Percentiles rank a stretch among this genome's conserved stretches.
Conservation (phyloP, 805 yeast species). For the Metschnikowia rubicola region DNA sequence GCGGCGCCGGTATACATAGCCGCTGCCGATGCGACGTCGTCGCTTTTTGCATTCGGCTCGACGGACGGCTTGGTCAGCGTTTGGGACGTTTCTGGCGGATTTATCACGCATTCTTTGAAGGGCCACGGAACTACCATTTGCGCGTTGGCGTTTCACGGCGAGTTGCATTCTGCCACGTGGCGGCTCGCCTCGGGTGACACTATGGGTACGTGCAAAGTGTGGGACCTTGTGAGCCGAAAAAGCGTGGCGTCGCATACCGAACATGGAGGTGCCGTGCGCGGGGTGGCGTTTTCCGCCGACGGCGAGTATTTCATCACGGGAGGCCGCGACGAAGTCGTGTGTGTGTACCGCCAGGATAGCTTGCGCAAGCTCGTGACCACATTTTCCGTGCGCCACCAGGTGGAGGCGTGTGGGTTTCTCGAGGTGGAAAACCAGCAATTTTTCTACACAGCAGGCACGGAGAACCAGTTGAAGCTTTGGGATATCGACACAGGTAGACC, state of each 20-base stretch:
- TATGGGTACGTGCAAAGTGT: constrained; percentile 52
- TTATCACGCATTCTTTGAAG: constrained; percentile 80
- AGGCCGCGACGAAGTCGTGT: constrained; percentile 81
- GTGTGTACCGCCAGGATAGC: constrained; percentile 52
- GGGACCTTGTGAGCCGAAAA: constrained; percentile 73
- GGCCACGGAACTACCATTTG: constrained; percentile 93
- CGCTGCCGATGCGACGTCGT: constrained; percentile 73
- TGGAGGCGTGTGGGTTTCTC: constrained; percentile 67
- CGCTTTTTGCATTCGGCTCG: constrained; percentile 89
- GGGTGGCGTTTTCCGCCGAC: constrained; percentile 57
- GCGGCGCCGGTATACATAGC: constrained; percentile 82
- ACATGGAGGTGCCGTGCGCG: constrained; percentile 84
- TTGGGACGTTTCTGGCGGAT: constrained; percentile 88
- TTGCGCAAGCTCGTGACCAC: constrained; percentile 57
- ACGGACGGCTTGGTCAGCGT: constrained; percentile 91
- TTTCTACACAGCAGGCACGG: constrained; percentile 77
- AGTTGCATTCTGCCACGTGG: constrained; percentile 66
- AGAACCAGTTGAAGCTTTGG: constrained; percentile 67
- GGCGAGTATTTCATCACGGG: constrained; percentile 68
- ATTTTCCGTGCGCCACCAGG: constrained; percentile 67
- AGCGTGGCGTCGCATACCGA: constrained; percentile 61
- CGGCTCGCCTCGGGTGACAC: constrained; percentile 68
- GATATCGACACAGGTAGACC: constrained; percentile 47
- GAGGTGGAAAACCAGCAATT: constrained; percentile 26
- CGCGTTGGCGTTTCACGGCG: constrained; percentile 70